Evolutionary conservation across 2,329 filamentous ascomycete species (phyloP), one percentile per base, ranked within the genome.

Genomic region (Nannizzia gypsea): DNA sequence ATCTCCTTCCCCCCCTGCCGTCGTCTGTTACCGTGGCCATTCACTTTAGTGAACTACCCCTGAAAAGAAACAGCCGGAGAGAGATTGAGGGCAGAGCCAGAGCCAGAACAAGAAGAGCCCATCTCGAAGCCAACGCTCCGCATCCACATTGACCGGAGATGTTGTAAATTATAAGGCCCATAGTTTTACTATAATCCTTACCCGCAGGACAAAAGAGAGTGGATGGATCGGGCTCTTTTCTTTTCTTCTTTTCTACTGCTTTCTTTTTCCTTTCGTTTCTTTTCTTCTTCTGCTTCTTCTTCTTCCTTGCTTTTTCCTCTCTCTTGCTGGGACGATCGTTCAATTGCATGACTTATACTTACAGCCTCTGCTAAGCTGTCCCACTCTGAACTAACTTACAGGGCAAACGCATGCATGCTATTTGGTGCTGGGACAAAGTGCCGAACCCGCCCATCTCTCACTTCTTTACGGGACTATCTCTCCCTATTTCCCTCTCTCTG

Each of bases 181-280:
- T 48, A 24, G 22, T 48, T 42, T 42, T 48, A 48, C 44, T 15
- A 24, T 24, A 48, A 46, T 48, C 44, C 44, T 48, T 48, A 24
- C 44, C 44, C 17, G 44, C 44, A 48, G n/a, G n/a, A n/a, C n/a
- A 22, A 56, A 13, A 34, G 11, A 8, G 36, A 13, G 13, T 55
- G 26, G 17, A 31, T 36, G 50, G 50, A 28, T 31, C 26, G 52
- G 52, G 22, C 31, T 34, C 31, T 6, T 34, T 54, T 36, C 50
- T 54, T 28, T 54, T 20, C 50, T 28, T 54, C 50, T 54, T 54
- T 28, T n/a, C n/a, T n/a, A n/a, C n/a, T n/a, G n/a, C n/a, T 34
- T 54, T 36, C 50, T 54, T 28, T 54, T 20, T 22, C 15, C 31
- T 22, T 54, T 54, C n/a, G 24, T 22, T 54, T 31, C 20, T 36